Conservation (phyloP, 306 rosid genomes). For the Rosa lucieae region DNA sequence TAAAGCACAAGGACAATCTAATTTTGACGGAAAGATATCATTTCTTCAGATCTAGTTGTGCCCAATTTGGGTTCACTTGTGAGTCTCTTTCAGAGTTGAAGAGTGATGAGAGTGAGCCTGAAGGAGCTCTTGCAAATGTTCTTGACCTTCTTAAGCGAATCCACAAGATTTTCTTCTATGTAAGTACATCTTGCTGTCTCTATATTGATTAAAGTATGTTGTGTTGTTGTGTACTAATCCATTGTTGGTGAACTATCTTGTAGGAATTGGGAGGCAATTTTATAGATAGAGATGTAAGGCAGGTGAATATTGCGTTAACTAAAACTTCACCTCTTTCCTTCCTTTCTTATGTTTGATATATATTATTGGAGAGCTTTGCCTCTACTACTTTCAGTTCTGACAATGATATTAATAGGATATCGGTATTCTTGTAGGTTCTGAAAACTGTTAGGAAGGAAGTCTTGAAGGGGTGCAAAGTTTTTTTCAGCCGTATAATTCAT, state of each 20-base stretch:
- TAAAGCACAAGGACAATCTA: constrained; percentile 71
- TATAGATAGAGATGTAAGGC: constrained; percentile 70
- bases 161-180: constrained; percentile 67
- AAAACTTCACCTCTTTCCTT: neutral
- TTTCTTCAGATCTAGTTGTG: constrained; percentile 79
- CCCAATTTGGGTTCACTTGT: constrained; percentile 72
- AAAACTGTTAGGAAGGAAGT: constrained; percentile 43
- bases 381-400: neutral
- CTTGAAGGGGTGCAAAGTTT: constrained; percentile 56
- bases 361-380: neutral
- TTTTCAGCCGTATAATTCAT: constrained; percentile 63
- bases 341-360: neutral
- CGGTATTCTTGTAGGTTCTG: constrained; percentile 50
- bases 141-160: constrained; percentile 70
- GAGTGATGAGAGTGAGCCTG: constrained; percentile 71
- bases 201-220: neutral
- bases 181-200: constrained; percentile 34
- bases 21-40: constrained; percentile 88
- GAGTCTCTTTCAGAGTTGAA: constrained; percentile 68
- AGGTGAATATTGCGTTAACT: constrained; percentile 43
- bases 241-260: constrained; percentile 32
- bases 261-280: constrained; percentile 54
- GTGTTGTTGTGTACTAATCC: constrained; percentile 31
- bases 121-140: constrained; percentile 73
- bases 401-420: neutral